phyloP scores from a whole-genome alignment of 2,329 filamentous ascomycete genomes.

The Microsporum canis region DNA sequence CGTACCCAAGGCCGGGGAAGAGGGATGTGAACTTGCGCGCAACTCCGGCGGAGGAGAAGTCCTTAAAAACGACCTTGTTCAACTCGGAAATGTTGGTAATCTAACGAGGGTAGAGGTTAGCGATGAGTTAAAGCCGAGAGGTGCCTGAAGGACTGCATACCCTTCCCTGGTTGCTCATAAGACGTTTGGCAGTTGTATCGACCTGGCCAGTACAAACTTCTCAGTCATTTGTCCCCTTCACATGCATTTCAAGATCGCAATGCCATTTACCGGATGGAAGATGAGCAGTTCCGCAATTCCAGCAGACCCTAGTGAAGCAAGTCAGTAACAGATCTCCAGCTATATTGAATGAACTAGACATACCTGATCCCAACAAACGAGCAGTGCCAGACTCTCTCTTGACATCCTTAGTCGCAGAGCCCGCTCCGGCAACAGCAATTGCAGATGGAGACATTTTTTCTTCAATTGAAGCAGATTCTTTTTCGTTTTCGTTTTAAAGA shows the following conservation, averaged over 20 bases:
- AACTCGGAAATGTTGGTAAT: constrained; percentile 53
- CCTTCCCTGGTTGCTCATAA: constrained; percentile 94
- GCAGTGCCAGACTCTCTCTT: constrained; percentile 86
- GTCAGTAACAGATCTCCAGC: constrained; percentile 10
- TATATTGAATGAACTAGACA: constrained; percentile 14
- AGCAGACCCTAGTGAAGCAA: constrained; percentile 57
- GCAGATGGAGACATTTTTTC: constrained; percentile 34
- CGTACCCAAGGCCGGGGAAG: constrained; percentile 94
- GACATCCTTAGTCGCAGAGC: constrained; percentile 46
- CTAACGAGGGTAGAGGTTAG: constrained; percentile 24
- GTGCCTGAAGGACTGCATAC: constrained; percentile 31
- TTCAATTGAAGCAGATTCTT: background rate
- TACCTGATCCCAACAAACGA: constrained; percentile 84
- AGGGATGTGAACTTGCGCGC: constrained; percentile 81
- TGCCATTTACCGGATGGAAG: constrained; percentile 65
- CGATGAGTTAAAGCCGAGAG: background rate
- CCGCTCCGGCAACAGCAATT: constrained; percentile 23
- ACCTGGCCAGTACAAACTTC: constrained; percentile 46
- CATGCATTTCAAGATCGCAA: background rate
- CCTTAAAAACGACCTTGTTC: constrained; percentile 88
- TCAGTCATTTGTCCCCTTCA: constrained; percentile 16
- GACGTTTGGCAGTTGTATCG: constrained; percentile 94
- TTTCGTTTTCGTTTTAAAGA: background rate
- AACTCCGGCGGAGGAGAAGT: constrained; percentile 61
- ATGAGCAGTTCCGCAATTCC: constrained; percentile 87